Base-by-base conservation (phyloP, 73 alveolate species). In the Uronychia binucleata region DNA sequence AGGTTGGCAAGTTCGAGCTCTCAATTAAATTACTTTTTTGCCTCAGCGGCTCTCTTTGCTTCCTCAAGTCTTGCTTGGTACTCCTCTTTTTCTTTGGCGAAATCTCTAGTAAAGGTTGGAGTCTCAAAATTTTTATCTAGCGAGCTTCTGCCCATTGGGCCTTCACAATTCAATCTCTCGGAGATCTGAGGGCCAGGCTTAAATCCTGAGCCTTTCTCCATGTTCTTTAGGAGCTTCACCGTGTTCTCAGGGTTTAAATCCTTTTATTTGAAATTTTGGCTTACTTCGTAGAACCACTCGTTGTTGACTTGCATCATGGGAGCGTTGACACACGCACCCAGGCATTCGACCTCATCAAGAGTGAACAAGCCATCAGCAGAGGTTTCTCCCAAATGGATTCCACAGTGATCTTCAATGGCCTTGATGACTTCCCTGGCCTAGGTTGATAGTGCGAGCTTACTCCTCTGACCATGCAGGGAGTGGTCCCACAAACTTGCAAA, bases 301-400 rank as follows among this genome's bases (percentile, higher is more conserved):
- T 94, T 90, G 81, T 94, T 93, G 29, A 95, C 99, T 87, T 95
- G 93, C 92, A 95, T 88, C 99, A 95, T 95, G 8, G 99, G 99
- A 26, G 99, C 99, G 81, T 95, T 95, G 26, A 95, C 94, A 80
- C 99, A 95, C 1, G 99, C 99, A 57, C 99, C 99, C 46, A 95
- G 78, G 92, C 99, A 95, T 86, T 95, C 99, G 14, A 95, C 99
- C 75, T 95, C 98, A 84, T 91, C 83, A 14, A 95, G 89, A 19
- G 99, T 95, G 86, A 92, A 95, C 58, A 94, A 79, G 28, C 97
- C 98, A 86, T 95, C 99, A 60, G 74, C 90, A 31, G 96, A 75
- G 26, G 97, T 93, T 35, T 91, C 93, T 74, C 94, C 97, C 46
- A 59, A 79, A 19, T 89, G 74, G 60, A 92, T 95, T 57, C 89